Evolutionary conservation across 805 yeast genomes (phyloP), one percentile per base, ranked within the genome.

Genomic region (Kazachstania bromeliacearum): DNA sequence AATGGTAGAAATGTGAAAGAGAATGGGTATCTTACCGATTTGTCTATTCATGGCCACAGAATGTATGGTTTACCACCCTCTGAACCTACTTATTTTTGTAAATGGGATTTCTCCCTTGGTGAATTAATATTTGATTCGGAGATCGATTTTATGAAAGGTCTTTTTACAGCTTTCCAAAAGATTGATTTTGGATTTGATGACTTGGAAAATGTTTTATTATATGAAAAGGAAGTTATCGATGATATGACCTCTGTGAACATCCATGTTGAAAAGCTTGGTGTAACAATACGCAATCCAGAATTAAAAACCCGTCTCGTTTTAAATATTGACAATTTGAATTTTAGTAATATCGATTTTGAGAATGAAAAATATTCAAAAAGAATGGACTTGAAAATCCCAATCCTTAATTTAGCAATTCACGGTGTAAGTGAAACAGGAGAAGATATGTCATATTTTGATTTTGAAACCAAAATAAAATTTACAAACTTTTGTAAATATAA

Each of bases 31-130:
- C 40, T 41, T 4, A 67, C 77, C 1, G 75, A 75, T 30, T 46
- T 83, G 9, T 51, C 68, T 2, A 66, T 85, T 17, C 94, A 84
- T 56, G 94, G 95, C 1, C 95, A 89, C 56, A 68, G 97, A 50
- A 77, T 88, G 78, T 85, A 85, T 63, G 98, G 98, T 0, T 54
- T 85, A 2, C 95, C 95, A 0, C 96, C 96, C 0, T 64, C 68
- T 6, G 94, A 85, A 52, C 85, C 89, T 1, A 85, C 96, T 0
- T 92, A 84, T 53, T 76, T 73, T 44, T 87, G 96, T 50, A 79
- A 83, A 41, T 92, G 98, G 98, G 88, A 81, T 40, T 75, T 92
- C 46, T 73, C 71, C 19, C 52, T 80, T 1, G 94, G 88, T 7
- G 64, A 63, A 4, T 60, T 87, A 4, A 38, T 47, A 1, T 57